These are phyloP conservation scores for Sarocladiaceae sp. DNA, from an alignment of 2,329 filamentous ascomycete genomes.

Conservation along the genomic window DNA sequence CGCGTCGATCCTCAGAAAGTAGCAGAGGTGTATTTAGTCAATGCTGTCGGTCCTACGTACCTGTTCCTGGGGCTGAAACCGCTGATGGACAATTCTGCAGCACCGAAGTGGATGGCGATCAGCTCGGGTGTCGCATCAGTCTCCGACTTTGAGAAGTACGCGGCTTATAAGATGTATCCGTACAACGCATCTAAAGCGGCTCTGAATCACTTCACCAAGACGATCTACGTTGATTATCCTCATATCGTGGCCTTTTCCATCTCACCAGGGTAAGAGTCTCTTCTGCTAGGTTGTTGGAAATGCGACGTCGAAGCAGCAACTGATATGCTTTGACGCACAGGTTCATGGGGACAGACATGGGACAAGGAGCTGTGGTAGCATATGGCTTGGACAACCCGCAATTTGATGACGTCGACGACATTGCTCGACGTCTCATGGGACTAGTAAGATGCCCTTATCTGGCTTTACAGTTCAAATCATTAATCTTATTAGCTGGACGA, in stretches of 20 bases:
- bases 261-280: neutral
- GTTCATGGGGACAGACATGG: slow-evolving; percentile 3
- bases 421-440: too few species aligned
- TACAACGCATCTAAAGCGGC: slow-evolving; percentile 3
- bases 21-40: neutral
- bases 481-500: too few species aligned
- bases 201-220: slow-evolving; percentile 2
- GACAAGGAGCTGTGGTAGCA: neutral
- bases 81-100: neutral
- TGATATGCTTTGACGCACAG: neutral
- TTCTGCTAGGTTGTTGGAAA: neutral
- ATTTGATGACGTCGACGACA: too few species aligned
- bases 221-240: neutral
- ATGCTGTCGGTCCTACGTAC: neutral
- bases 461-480: too few species aligned
- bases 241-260: neutral
- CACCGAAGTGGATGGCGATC: slow-evolving; percentile 1
- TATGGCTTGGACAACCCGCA: too few species aligned
- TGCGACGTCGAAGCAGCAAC: neutral
- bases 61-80: neutral
- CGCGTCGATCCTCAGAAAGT: neutral
- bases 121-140: neutral
- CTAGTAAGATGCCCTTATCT: too few species aligned
- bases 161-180: neutral
- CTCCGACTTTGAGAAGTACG: neutral